Evolutionary conservation across 2,329 filamentous ascomycete genomes (phyloP), one percentile per base, ranked within the genome.

Genomic region (Podosphaera fusca): DNA sequence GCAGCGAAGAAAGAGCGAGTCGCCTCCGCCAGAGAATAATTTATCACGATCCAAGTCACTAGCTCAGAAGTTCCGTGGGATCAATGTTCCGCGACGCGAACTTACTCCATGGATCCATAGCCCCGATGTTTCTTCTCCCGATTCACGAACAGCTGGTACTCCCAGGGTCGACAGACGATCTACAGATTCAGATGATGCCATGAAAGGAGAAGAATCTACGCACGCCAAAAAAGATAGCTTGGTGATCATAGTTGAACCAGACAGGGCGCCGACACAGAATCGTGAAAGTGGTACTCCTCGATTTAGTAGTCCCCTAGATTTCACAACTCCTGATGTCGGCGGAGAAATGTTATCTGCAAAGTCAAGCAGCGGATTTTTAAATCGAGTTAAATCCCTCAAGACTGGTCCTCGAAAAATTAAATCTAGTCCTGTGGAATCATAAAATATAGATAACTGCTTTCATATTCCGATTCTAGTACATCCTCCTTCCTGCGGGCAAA

Each of bases 21-120:
- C 75, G 51, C 76, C 77, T 58, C 63, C 67, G 34, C 67, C 72
- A 57, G 70, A 71, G 35, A 71, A 67, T 31, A 84, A 84, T 4
- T 70, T 98, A 47, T 81, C 84, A 62, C 82, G 92, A 59, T 96
- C 95, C 76, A 95, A 95, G 74, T 95, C 89, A 34, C 75, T 98
- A 59, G 92, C 88, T 2, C 88, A 95, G 68, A 85, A 89, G 57
- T 84, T 98, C 67, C 84, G 88, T 46, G 84, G 86, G 61, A 88
- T 94, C 64, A 87, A 82, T 67, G 82, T 81, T 60, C 77, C 77
- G n/a, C 78, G 77, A 7, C 79, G 80, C 55, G 76, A 79, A 31
- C 77, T 75, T 58, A 71, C 73, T 31, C 73, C 79, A n/a, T 76
- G 84, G 52, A 69, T 79, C 58, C 73, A 72, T 4, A 80, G 75